Conservation (phyloP, 805 yeast species). For the Grigorovia transvaalensis region DNA sequence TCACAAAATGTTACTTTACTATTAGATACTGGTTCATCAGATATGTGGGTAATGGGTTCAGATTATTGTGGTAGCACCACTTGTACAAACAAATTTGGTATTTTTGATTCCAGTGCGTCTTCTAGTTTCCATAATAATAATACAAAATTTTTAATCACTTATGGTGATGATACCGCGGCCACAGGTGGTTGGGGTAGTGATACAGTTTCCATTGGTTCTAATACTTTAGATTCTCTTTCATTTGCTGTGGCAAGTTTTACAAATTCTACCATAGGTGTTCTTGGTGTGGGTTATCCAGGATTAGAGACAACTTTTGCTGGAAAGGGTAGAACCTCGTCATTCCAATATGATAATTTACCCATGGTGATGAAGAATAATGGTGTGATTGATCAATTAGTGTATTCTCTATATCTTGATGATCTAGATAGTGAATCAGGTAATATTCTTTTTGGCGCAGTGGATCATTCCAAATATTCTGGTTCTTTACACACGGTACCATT, state of each 20-base stretch:
- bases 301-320: constrained; percentile 49
- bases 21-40: constrained; percentile 69
- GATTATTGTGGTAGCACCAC: constrained; percentile 37
- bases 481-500: constrained; percentile 40
- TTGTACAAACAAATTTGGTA: constrained; percentile 40
- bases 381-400: constrained; percentile 40
- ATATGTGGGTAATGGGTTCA: constrained; percentile 44
- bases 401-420: constrained; percentile 51
- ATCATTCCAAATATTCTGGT: constrained; percentile 51
- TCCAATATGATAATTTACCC: constrained; percentile 61
- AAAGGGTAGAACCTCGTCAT: constrained; percentile 9
- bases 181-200: constrained; percentile 41
- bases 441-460: constrained; percentile 62
- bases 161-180: constrained; percentile 43
- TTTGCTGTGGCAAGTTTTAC: constrained; percentile 26
- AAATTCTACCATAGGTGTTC: constrained; percentile 33
- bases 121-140: constrained; percentile 18
- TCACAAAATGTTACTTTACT: constrained; percentile 43
- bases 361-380: constrained; percentile 47
- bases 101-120: constrained; percentile 16
- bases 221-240: background rate
- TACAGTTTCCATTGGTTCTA: constrained; percentile 35
- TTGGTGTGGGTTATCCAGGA: constrained; percentile 42
- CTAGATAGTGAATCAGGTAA: constrained; percentile 35
- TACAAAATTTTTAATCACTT: constrained; percentile 36